These are phyloP conservation scores for Dictyostelium citrinum DNA, from an alignment of 78 protist genomes.

Conservation along the genomic window DNA sequence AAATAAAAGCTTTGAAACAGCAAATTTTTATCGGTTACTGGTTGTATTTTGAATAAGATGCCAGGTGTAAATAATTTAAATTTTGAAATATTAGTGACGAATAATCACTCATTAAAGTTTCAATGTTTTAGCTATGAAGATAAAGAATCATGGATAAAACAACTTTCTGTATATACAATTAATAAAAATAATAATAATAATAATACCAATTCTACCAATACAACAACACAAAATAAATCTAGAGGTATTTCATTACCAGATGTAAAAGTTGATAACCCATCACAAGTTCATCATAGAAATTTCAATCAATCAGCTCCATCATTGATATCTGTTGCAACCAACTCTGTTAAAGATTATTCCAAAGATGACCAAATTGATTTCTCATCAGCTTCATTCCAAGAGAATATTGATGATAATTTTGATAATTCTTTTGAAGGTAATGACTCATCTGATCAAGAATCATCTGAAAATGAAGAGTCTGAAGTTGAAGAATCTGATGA, in stretches of 20 bases:
- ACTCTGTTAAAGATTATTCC: neutral
- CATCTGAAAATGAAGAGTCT: neutral
- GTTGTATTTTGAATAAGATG: slow-evolving; percentile 12
- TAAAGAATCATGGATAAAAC: neutral
- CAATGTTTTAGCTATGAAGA: neutral
- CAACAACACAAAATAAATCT: neutral
- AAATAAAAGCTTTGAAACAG: slow-evolving; percentile 35
- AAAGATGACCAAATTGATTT: slow-evolving; percentile 6
- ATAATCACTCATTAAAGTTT: neutral
- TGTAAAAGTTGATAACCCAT: neutral
- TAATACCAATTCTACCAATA: neutral
- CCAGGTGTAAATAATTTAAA: neutral
- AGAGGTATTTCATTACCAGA: slow-evolving; percentile 37
- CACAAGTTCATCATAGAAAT: slow-evolving; percentile 39
- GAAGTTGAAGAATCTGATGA: neutral
- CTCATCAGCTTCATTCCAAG: neutral
- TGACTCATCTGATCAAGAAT: neutral
- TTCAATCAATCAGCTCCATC: slow-evolving; percentile 70
- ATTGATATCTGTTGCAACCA: neutral
- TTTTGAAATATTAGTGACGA: slow-evolving; percentile 7
- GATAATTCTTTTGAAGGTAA: neutral
- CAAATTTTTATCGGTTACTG: slow-evolving; percentile 2
- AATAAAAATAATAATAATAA: neutral
- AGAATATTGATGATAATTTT: neutral
- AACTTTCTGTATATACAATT: neutral